Evolutionary conservation across 495 filamentous ascomycete genomes (phyloP).

Genomic region (Podospora fimiseda): DNA sequence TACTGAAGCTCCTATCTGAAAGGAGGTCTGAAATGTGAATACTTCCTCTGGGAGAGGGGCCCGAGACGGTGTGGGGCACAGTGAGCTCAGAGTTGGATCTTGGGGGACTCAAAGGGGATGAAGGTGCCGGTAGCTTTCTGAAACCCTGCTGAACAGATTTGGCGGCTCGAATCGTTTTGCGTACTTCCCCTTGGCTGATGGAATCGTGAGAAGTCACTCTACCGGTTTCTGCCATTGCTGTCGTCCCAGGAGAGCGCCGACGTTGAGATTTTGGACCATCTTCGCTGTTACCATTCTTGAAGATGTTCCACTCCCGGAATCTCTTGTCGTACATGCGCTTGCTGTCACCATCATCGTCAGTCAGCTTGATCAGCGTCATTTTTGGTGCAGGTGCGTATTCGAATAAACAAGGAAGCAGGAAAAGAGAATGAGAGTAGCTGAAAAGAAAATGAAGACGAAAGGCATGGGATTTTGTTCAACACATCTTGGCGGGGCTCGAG

Average conservation of each 20-base stretch:
- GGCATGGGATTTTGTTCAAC: background rate
- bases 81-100: background rate
- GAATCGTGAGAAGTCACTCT: constrained; percentile 11
- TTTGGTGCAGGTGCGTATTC: background rate
- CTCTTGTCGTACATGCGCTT: constrained; percentile 34
- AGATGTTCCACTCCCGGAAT: constrained; percentile 30
- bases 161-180: constrained; percentile 16
- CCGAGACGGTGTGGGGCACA: background rate
- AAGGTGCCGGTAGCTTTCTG: constrained; percentile 1
- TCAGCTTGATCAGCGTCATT: constrained; percentile 23
- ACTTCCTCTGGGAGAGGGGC: constrained; percentile 3
- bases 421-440: background rate
- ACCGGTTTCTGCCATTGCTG: constrained; percentile 3
- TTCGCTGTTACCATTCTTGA: constrained; percentile 30
- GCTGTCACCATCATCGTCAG: constrained; percentile 24
- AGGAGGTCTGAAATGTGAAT: constrained; percentile 25
- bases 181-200: constrained; percentile 23
- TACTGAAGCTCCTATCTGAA: constrained; percentile 5
- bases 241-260: constrained; percentile 4
- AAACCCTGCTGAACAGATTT: constrained; percentile 16
- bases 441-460: background rate
- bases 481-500: background rate
- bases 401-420: background rate
- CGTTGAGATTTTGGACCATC: constrained; percentile 15
- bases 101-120: background rate